These are phyloP conservation scores for Cryptococcus neoformans DNA, from an alignment of 1,284 basidiomycete species.

Conservation along the genomic window DNA sequence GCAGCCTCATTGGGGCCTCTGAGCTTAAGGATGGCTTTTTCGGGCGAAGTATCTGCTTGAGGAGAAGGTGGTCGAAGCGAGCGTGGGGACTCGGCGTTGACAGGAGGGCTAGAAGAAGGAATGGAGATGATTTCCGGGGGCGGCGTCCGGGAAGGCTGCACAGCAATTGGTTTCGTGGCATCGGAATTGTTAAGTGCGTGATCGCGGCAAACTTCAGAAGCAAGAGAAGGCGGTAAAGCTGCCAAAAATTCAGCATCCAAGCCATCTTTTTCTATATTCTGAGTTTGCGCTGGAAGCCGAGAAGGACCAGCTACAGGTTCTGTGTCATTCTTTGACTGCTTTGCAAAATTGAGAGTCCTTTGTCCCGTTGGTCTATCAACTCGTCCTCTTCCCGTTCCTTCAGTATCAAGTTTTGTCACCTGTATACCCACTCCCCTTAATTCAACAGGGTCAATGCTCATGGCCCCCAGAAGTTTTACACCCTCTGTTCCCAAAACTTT, in stretches of 20 bases:
- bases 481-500: slow-evolving; percentile 71
- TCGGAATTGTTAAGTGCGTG: slow-evolving; percentile 10
- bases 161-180: not conserved
- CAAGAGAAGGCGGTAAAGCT: slow-evolving; percentile 32
- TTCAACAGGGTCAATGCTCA: slow-evolving; percentile 77
- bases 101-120: not conserved
- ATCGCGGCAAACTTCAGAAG: slow-evolving; percentile 30
- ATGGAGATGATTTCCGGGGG: not conserved
- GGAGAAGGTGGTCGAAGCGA: not conserved
- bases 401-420: slow-evolving; percentile 76
- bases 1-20: slow-evolving; percentile 30
- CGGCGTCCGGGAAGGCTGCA: not conserved
- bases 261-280: slow-evolving; percentile 10
- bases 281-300: not conserved
- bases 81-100: slow-evolving; percentile 6
- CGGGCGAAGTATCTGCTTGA: not conserved
- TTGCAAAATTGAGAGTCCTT: slow-evolving; percentile 25
- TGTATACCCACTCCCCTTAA: slow-evolving; percentile 91
- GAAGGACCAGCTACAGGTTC: not conserved
- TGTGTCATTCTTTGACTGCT: not conserved
- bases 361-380: slow-evolving; percentile 27
- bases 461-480: slow-evolving; percentile 68
- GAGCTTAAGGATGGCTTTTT: slow-evolving; percentile 4
- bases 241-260: slow-evolving; percentile 43
- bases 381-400: slow-evolving; percentile 10